Evolutionary conservation across 2,329 filamentous ascomycete species (phyloP), one percentile per base, ranked within the genome.

Genomic region (Phaeophleospora eucalypticola): DNA sequence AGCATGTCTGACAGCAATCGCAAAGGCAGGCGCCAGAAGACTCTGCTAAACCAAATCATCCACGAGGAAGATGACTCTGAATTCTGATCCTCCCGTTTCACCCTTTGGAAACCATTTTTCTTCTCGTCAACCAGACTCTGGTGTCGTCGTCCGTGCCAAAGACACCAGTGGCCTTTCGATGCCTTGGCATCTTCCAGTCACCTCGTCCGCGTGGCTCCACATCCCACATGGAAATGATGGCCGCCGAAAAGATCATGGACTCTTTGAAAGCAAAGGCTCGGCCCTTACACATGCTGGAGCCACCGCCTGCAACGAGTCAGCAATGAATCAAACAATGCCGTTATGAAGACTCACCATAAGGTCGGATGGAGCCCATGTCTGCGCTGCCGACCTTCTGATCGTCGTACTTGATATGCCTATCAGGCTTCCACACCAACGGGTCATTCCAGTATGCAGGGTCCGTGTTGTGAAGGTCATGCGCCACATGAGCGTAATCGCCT

Each of bases 41-140:
- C 77, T 1, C 62, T 87, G 15, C 67, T 85, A 36, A 75, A 77
- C 20, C 81, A 85, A 61, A 85, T 81, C 0, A 88, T 89, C 52
- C 75, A 84, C 47, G 85, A 87, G 65, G 85, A 88, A 62, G 82
- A 84, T 42, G 83, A 86, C 62, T 74, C 71, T 1, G 72, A 74
- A 37, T 71, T 68, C 42, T 74, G 56, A 68, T n/a, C 8, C 4
- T 16, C 3, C n/a, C 3, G 27, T 35, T 8, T 36, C 33, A 34
- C 4, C n/a, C 15, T 4, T 15, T 21, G 9, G 36, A 38, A 16
- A 12, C 7, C 7, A 54, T 33, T 33, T 51, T 48, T 35, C 63
- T 56, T 19, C 57, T 54, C 48, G 53, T 74, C 43, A 84, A 68
- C 61, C 73, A 75, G 3, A 81, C 80, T 43, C 74, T 71, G 6